Conservation (phyloP, 78 protist species). For the Andalucia godoyi region DNA sequence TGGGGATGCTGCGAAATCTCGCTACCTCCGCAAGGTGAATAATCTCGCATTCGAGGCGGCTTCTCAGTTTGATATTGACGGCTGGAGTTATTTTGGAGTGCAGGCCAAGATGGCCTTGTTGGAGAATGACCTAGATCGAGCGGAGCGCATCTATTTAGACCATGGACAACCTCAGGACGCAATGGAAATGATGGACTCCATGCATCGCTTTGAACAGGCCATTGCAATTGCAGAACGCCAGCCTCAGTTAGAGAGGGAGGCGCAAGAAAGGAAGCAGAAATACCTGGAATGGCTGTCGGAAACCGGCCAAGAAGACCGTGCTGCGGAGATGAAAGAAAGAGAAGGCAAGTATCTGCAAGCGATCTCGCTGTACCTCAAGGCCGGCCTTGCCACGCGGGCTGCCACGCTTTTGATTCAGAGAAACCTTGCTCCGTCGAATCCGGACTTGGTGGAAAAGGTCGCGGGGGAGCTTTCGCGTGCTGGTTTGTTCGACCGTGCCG, state of each 20-base stretch:
- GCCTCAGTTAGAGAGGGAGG: constrained; percentile 20
- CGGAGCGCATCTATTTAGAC: constrained; percentile 42
- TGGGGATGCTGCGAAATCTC: constrained; percentile 51
- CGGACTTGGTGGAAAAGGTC: constrained; percentile 20
- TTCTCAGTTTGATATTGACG: neutral
- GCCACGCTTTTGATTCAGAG: constrained; percentile 35
- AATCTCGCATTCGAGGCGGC: constrained; percentile 4
- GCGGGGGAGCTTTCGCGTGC: constrained; percentile 30
- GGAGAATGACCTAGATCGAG: constrained; percentile 15
- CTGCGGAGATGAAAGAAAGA: constrained; percentile 49
- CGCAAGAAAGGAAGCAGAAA: constrained; percentile 4
- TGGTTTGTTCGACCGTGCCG: constrained; percentile 54
- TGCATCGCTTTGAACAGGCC: constrained; percentile 50
- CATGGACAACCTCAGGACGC: constrained; percentile 26
- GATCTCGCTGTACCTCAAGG: constrained; percentile 42
- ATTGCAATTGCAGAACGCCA: constrained; percentile 37
- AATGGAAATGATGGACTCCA: constrained; percentile 46
- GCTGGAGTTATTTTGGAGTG: constrained; percentile 23
- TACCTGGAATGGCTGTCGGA: constrained; percentile 50
- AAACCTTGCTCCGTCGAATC: neutral
- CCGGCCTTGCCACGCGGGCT: constrained; percentile 65
- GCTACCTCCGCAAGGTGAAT: constrained; percentile 31
- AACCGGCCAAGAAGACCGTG: constrained; percentile 56
- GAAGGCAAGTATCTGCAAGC: constrained; percentile 36
- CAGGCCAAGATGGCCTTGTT: constrained; percentile 37